phyloP scores from a whole-genome alignment of 257 asterid genomes.

The Echites panduratus region DNA sequence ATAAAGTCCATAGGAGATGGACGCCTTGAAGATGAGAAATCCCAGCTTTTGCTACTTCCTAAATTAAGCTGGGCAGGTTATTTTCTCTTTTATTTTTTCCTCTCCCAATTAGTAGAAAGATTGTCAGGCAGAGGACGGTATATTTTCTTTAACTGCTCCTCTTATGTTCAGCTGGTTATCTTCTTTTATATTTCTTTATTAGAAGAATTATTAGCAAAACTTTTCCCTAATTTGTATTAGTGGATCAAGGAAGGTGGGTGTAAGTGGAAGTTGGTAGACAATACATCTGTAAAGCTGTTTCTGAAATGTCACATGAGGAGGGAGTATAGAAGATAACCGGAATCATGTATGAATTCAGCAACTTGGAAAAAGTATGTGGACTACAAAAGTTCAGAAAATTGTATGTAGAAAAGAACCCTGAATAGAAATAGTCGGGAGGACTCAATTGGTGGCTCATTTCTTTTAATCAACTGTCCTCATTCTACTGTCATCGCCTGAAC shows the following conservation, averaged over 20 bases:
- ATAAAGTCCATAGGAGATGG: constrained; percentile 26
- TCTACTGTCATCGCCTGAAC: too few species aligned
- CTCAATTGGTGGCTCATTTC: too few species aligned
- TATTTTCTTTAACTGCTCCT: neutral
- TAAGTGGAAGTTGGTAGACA: neutral
- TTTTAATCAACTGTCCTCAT: too few species aligned
- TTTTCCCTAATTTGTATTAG: neutral
- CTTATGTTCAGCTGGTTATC: neutral
- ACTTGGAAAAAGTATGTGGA: too few species aligned
- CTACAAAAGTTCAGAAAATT: too few species aligned
- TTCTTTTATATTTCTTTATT: neutral
- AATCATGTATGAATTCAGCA: too few species aligned
- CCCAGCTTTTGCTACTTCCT: constrained; percentile 38
- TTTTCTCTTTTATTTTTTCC: too few species aligned
- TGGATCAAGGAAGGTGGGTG: neutral
- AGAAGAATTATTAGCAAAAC: neutral
- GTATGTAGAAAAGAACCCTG: too few species aligned
- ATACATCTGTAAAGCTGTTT: neutral
- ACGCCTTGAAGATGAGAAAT: constrained; percentile 65
- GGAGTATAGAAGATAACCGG: too few species aligned
- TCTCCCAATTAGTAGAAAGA: neutral
- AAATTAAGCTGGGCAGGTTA: neutral
- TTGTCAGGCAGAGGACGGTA: neutral
- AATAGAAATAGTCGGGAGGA: too few species aligned
- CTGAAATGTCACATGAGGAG: too few species aligned